Conservation (phyloP, 495 filamentous ascomycete genomes). For the Penicillium tannophilum region DNA sequence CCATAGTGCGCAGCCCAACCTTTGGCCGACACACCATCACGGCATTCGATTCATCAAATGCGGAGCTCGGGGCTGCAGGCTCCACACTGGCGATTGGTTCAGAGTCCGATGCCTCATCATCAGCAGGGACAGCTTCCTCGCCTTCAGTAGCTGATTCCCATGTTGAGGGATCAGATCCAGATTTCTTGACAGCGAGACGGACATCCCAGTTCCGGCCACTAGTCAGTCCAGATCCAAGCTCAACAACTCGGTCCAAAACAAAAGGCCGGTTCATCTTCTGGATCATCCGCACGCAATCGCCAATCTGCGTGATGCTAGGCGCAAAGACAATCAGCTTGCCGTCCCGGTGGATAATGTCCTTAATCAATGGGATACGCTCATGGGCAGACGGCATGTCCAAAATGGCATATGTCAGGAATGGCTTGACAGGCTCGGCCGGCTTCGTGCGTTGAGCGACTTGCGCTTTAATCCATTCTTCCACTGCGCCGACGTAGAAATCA, state of each 20-base stretch:
- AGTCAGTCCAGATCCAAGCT: conserved; percentile 60
- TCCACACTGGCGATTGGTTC: not conserved
- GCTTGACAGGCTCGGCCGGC: conserved; percentile 26
- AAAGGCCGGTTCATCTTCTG: conserved; percentile 54
- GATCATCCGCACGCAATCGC: conserved; percentile 56
- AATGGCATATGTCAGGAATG: conserved; percentile 68
- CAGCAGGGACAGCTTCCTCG: conserved; percentile 9
- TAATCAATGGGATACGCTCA: conserved; percentile 57
- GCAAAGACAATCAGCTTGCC: conserved; percentile 69
- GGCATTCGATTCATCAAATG: conserved; percentile 31
- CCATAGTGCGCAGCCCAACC: conserved; percentile 60
- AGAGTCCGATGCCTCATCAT: conserved; percentile 6
- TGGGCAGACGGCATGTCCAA: conserved; percentile 70
- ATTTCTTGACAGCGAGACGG: conserved; percentile 51
- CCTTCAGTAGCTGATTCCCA: conserved; percentile 29
- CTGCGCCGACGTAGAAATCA: conserved; percentile 70
- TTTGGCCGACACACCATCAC: conserved; percentile 71
- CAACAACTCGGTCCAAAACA: conserved; percentile 62
- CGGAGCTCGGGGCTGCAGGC: conserved; percentile 11
- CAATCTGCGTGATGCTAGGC: conserved; percentile 78
- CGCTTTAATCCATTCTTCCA: conserved; percentile 60
- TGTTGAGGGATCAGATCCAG: conserved; percentile 43
- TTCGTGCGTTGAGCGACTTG: conserved; percentile 44
- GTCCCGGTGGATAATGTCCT: conserved; percentile 57
- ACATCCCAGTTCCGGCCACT: conserved; percentile 69